A percentile compares a stretch with the other conserved stretches of the same genome.
These are phyloP conservation scores for Odontarrhena argentea DNA, from an alignment of 345 rosid genomes.

Conservation along the genomic window DNA sequence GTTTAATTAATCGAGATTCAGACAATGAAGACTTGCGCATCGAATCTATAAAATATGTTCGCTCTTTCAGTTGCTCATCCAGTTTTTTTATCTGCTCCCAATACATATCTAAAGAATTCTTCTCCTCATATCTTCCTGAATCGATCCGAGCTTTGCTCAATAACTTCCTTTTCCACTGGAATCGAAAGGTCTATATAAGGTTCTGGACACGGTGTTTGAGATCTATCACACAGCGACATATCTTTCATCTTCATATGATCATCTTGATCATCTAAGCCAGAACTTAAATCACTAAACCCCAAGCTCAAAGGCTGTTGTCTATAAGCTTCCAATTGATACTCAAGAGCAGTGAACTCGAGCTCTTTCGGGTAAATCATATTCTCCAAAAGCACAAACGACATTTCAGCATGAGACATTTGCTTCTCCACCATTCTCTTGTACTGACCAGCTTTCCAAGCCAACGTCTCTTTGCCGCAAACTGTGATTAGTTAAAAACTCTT, in stretches of 20 bases:
- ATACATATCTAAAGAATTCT: constrained; percentile 45
- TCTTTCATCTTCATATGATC: constrained; percentile 17
- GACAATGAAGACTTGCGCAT: constrained; percentile 30
- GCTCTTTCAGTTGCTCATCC: constrained; percentile 55
- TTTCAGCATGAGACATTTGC: constrained; percentile 72
- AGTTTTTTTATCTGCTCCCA: constrained; percentile 68
- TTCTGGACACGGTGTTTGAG: constrained; percentile 25
- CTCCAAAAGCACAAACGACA: constrained; percentile 60
- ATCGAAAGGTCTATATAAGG: constrained; percentile 22
- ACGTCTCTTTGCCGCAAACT: constrained; percentile 61
- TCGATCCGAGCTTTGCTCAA: constrained; percentile 34
- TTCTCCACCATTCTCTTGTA: constrained; percentile 84
- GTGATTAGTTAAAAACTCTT: not conserved
- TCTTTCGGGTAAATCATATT: constrained; percentile 73
- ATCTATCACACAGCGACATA: constrained; percentile 33
- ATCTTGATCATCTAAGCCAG: constrained; percentile 37
- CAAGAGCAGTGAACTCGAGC: constrained; percentile 72
- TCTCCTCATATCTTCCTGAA: constrained; percentile 4
- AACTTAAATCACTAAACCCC: constrained; percentile 56
- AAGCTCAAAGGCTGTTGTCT: constrained; percentile 65
- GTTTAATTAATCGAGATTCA: constrained; percentile 26
- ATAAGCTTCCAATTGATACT: constrained; percentile 71
- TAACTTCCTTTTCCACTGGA: constrained; percentile 38
- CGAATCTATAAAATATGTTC: constrained; percentile 46
- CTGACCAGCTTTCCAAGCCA: constrained; percentile 79